Evolutionary conservation across 108 stramenopile species (phyloP), one percentile per base, ranked within the genome.

Genomic region (Cyclotella baltica): DNA sequence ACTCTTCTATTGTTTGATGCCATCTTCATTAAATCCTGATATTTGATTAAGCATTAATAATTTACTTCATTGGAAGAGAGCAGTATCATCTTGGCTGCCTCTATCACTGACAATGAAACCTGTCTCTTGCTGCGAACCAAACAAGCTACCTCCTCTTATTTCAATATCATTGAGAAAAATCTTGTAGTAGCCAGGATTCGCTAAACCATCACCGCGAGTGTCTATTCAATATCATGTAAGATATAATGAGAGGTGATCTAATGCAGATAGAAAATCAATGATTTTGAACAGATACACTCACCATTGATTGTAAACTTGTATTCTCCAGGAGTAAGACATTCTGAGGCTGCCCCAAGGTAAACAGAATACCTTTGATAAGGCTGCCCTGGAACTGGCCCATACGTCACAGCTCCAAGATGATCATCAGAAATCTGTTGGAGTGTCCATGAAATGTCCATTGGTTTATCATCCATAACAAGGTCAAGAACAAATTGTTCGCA

Each of bases 311-410:
- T 43, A 22, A 64, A 64, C 22, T 64, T 5, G 22, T 64, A 64
- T 64, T 64, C 63, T 64, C 63, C 63, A 27, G 63, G 63, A 40
- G 37, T 1, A 23, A 64, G 20, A 43, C 63, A 64, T 43, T 64
- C 63, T 23, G 38, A 43, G 3, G 63, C 63, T 10, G 38, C 40
- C 23, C 23, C 40, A 43, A 64, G 13, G 40, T 64, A 64, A 18
- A 43, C 28, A 25, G 63, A 27, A 23, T 64, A 25, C 0, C 22
- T 43, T 4, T 64, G 0, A 31, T 64, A 64, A 25, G 20, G 40
- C 25, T 64, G 40, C 11, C 38, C 63, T 43, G 20, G 22, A 1
- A 43, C 22, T 30, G 63, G 63, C 4, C 63, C 63, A 23, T 64
- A 40, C 23, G 23, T 23, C 6, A 64, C 63, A 64, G 46, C 4